Conservation (phyloP, 768 basidiomycete species). For the Psilocybe sp. region DNA sequence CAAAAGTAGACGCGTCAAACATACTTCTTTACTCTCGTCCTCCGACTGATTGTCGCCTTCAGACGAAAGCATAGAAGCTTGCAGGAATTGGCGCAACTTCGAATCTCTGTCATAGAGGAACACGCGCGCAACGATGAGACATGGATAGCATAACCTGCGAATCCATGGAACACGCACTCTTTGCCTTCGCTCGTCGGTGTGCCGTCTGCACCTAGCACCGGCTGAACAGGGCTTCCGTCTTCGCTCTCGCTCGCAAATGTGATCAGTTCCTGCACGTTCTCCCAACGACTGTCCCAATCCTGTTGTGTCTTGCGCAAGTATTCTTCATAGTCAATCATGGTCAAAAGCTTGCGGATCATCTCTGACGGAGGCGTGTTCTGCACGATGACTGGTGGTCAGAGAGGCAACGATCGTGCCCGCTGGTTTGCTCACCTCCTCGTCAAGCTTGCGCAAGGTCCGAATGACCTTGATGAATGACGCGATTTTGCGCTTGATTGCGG, state of each 20-base stretch:
- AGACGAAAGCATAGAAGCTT: constrained; percentile 80
- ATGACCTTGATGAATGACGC: constrained; percentile 58
- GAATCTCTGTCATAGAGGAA: constrained; percentile 35
- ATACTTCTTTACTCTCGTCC: constrained; percentile 42
- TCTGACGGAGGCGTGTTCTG: constrained; percentile 62
- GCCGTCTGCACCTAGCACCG: background rate
- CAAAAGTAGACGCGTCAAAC: constrained; percentile 11
- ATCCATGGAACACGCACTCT: too few relatives aligned
- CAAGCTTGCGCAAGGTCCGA: constrained; percentile 46
- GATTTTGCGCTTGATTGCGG: constrained; percentile 62
- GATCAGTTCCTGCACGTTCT: constrained; percentile 84
- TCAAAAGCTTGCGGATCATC: constrained; percentile 57
- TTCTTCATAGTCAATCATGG: constrained; percentile 60
- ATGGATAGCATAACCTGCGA: background rate
- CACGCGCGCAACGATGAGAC: background rate
- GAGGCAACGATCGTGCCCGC: background rate
- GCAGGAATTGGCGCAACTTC: constrained; percentile 68
- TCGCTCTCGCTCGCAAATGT: constrained; percentile 66
- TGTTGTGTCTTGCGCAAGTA: constrained; percentile 67
- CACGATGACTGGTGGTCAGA: background rate
- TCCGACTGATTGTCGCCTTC: constrained; percentile 66
- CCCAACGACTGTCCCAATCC: constrained; percentile 79
- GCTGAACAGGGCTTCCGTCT: constrained; percentile 21
- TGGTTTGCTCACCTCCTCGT: constrained; percentile 43
- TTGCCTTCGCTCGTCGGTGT: too few relatives aligned